Evolutionary conservation across 2,329 filamentous ascomycete species (phyloP).

Genomic region (Xylaria sp.): DNA sequence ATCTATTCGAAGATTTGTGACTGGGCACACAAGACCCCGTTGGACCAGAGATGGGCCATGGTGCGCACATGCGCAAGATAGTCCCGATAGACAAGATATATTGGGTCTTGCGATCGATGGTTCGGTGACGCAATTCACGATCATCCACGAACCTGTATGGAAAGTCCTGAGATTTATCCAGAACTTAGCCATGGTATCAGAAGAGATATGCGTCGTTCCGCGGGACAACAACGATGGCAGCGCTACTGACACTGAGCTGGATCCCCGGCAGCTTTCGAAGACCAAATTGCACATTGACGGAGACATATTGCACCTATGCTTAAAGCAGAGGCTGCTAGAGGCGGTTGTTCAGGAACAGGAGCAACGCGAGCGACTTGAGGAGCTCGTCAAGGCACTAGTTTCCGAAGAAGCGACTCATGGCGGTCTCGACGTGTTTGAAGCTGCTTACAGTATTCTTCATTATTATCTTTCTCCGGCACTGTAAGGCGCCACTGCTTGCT

Average conservation of each 20-base stretch:
- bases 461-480: conserved; percentile 49
- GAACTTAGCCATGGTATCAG: conserved; percentile 53
- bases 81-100: conserved; percentile 44
- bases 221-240: not conserved
- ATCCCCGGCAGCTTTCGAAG: conserved; percentile 39
- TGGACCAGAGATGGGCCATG: conserved; percentile 40
- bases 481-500: conserved; percentile 37
- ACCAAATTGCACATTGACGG: conserved; percentile 61
- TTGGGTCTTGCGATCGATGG: conserved; percentile 66
- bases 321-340: conserved; percentile 44
- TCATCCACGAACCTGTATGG: conserved; percentile 60
- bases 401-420: conserved; percentile 9
- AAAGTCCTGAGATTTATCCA: conserved; percentile 68
- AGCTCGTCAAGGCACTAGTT: conserved; percentile 6
- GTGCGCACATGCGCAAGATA: conserved; percentile 41
- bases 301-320: conserved; percentile 54
- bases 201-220: conserved; percentile 35
- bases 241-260: conserved; percentile 25
- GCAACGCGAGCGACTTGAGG: conserved; percentile 26
- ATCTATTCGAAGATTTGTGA: conserved; percentile 53
- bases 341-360: conserved; percentile 31
- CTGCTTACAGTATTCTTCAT: conserved; percentile 51
- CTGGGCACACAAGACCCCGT: conserved; percentile 46
- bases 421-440: conserved; percentile 30
- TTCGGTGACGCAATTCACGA: conserved; percentile 61